Base-by-base conservation (phyloP, 257 asterid species). In the Solanum sparsipilum region DNA sequence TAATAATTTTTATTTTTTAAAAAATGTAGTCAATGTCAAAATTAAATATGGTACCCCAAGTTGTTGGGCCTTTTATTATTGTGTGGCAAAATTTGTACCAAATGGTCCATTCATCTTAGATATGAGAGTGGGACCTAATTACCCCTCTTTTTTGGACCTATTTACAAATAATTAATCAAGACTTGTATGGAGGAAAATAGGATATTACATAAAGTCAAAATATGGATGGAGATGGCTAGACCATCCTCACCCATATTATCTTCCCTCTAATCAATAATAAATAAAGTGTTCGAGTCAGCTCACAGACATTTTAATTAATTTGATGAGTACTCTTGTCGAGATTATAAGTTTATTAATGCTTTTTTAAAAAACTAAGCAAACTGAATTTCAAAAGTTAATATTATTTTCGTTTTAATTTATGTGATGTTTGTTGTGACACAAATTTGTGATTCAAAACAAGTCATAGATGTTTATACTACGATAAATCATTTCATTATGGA, bases 251-350 rank as follows among this genome's bases (percentile, higher is more conserved):
- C 84, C 83, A 75, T 39, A 39, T 76, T 39, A 13, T 13, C 23
- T 41, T 78, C 5, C 27, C 7, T 41, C 38, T 5, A 13, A n/a
- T 25, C 7, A 4, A 27, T 16, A 25, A 78, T 9, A 15, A 25
- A 8, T 1, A 0, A 5, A 5, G 9, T 15, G 2, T 79, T 9
- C 18, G 25, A 44, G 9, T 1, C 9, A 15, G 9, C 67, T 79
- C 9, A 2, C 0, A 0, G 0, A 13, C 0, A 13, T 0, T 12
- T 35, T 21, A 6, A 39, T n/a, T 6, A 76, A 39, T 76, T 76
- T 4, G 11, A 23, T 4, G 21, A 36, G 15, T 20, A 2, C 0
- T 1, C 20, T 5, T 6, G 3, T 10, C 0, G 9, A 13, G 5
- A 12, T 25, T 67, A 27, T 36, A 36, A 21, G 31, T 74, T 74